Evolutionary conservation across 2,329 filamentous ascomycete genomes (phyloP).

Genomic region (Coleophoma eucalyptorum): DNA sequence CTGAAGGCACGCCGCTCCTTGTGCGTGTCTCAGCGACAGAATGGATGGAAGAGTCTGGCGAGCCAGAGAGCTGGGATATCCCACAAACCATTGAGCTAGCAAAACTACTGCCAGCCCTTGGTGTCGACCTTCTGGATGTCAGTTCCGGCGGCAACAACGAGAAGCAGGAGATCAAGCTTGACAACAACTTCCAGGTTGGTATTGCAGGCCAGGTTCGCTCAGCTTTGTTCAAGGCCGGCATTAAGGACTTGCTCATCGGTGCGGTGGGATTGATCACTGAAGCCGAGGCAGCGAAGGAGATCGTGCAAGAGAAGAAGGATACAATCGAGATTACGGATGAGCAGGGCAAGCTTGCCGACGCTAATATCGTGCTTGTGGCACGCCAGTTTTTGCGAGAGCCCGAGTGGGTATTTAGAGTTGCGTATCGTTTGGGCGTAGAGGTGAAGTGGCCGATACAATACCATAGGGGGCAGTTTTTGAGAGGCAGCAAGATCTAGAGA

Average conservation of each 20-base stretch:
- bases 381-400: constrained; percentile 78
- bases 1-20: constrained; percentile 50
- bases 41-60: constrained; percentile 46
- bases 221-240: constrained; percentile 47
- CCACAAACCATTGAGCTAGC: constrained; percentile 52
- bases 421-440: constrained; percentile 66
- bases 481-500: constrained; percentile 18
- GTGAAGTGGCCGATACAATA: constrained; percentile 55
- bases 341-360: constrained; percentile 20
- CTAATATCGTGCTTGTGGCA: constrained; percentile 66
- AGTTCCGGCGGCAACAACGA: constrained; percentile 69
- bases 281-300: constrained; percentile 33
- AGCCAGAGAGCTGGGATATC: constrained; percentile 10
- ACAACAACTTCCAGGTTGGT: constrained; percentile 68
- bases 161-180: constrained; percentile 51
- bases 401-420: constrained; percentile 67
- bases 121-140: constrained; percentile 83
- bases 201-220: constrained; percentile 69
- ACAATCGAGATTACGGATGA: background rate
- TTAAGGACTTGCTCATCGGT: constrained; percentile 58
- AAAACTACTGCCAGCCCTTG: constrained; percentile 62
- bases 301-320: constrained; percentile 7
- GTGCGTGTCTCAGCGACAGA: constrained; percentile 59
- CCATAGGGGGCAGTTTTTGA: constrained; percentile 15
- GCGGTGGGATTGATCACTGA: constrained; percentile 71